Conservation (phyloP, 2,329 filamentous ascomycete genomes). For the Colletotrichum siamense region DNA sequence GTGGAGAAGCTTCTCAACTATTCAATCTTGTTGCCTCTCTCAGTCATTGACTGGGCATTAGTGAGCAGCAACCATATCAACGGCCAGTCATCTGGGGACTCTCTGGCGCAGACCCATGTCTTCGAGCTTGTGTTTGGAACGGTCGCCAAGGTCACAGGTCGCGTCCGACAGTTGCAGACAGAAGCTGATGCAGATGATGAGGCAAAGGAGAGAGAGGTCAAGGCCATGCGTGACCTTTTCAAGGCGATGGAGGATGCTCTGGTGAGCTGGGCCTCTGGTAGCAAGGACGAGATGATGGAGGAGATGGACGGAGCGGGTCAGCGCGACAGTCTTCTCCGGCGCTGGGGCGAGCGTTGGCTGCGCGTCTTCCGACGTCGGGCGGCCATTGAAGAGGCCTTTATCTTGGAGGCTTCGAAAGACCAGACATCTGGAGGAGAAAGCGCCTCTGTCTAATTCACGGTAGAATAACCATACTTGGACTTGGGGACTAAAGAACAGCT, state of each 20-base stretch:
- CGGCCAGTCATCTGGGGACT: conserved; percentile 62
- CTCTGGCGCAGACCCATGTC: conserved; percentile 76
- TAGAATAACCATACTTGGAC: neutral
- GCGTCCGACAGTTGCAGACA: conserved; percentile 78
- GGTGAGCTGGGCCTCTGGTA: conserved; percentile 72
- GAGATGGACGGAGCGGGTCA: conserved; percentile 62
- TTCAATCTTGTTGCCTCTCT: conserved; percentile 85
- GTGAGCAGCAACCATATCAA: conserved; percentile 58
- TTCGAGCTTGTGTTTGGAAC: conserved; percentile 93
- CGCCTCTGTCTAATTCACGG: neutral
- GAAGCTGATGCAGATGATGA: conserved; percentile 61
- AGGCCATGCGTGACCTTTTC: conserved; percentile 81
- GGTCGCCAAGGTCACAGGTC: conserved; percentile 86
- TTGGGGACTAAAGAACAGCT: neutral
- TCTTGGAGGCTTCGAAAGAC: conserved; percentile 38
- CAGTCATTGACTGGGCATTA: conserved; percentile 90
- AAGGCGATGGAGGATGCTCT: conserved; percentile 80
- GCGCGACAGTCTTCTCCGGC: conserved; percentile 69
- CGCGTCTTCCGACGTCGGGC: conserved; percentile 82
- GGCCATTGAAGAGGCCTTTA: conserved; percentile 82
- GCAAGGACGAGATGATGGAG: conserved; percentile 79
- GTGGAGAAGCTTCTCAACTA: conserved; percentile 98
- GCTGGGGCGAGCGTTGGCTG: conserved; percentile 88
- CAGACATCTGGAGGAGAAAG: neutral
- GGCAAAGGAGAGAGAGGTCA: conserved; percentile 71